Evolutionary conservation across 2,329 filamentous ascomycete genomes (phyloP).

Genomic region (Alternaria brassicicola): DNA sequence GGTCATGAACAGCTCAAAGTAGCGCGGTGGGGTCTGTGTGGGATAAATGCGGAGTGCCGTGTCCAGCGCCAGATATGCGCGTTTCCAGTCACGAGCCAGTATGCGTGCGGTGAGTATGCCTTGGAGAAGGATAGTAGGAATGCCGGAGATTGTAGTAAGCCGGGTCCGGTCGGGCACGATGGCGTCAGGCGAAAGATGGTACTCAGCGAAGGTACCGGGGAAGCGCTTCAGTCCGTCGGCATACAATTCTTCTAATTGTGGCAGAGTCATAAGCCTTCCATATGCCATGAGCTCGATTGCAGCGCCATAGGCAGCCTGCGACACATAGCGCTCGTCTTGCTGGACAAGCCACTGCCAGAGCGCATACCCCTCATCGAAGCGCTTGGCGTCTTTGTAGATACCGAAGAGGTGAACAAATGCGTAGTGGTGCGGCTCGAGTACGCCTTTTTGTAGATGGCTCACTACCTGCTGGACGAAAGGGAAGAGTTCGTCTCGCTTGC

Average conservation of each 20-base stretch:
- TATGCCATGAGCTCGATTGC: conserved; percentile 58
- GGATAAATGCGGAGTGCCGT: conserved; percentile 56
- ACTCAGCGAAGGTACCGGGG: conserved; percentile 54
- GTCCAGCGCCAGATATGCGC: conserved; percentile 59
- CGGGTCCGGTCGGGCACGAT: conserved; percentile 53
- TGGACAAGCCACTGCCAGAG: conserved; percentile 58
- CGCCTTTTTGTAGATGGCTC: conserved; percentile 47
- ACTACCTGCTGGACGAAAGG: conserved; percentile 49
- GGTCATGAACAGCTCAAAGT: conserved; percentile 55
- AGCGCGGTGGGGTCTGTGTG: conserved; percentile 47
- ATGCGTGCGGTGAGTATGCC: conserved; percentile 57
- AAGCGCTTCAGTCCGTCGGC: conserved; percentile 54
- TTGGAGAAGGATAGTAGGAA: conserved; percentile 54
- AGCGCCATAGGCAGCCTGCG: conserved; percentile 54
- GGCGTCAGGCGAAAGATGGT: conserved; percentile 56
- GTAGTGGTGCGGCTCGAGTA: conserved; percentile 44
- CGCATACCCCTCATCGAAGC: conserved; percentile 45
- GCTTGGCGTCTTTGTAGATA: conserved; percentile 54
- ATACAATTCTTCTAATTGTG: conserved; percentile 55
- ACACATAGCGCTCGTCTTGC: conserved; percentile 52
- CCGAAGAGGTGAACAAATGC: conserved; percentile 56
- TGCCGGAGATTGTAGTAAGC: conserved; percentile 38
- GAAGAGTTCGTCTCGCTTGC: conserved; percentile 17
- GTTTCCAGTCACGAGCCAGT: conserved; percentile 53
- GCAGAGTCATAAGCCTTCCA: conserved; percentile 46